Evolutionary conservation across 2,329 filamentous ascomycete species (phyloP).

Genomic region (Fusarium sublunatum): DNA sequence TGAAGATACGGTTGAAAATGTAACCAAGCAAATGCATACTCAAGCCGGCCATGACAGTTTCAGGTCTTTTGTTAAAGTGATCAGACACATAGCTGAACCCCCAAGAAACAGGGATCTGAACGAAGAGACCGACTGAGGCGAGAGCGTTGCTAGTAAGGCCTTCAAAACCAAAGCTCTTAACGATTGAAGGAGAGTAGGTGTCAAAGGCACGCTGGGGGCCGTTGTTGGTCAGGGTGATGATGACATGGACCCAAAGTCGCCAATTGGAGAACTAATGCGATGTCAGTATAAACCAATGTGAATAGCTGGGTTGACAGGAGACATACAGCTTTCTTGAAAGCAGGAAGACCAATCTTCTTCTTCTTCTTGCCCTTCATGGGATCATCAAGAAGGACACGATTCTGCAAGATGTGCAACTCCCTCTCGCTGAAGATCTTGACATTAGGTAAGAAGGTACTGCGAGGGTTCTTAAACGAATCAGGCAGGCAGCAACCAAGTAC

Average conservation of each 20-base stretch:
- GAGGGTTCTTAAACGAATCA: slow-evolving; percentile 58
- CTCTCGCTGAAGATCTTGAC: slow-evolving; percentile 52
- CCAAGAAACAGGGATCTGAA: slow-evolving; percentile 64
- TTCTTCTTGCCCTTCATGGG: slow-evolving; percentile 61
- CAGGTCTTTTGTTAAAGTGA: slow-evolving; percentile 61
- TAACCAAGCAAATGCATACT: slow-evolving; percentile 62
- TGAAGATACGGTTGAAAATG: slow-evolving; percentile 65
- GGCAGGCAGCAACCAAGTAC: slow-evolving; percentile 58
- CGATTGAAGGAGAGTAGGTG: slow-evolving; percentile 66
- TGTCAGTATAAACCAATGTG: slow-evolving; percentile 4
- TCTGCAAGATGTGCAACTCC: slow-evolving; percentile 56
- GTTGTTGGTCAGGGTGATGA: slow-evolving; percentile 63
- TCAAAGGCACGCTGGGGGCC: slow-evolving; percentile 60
- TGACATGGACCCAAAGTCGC: slow-evolving; percentile 63
- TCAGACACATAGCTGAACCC: slow-evolving; percentile 65
- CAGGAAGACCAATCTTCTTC: slow-evolving; percentile 56
- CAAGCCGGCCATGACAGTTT: slow-evolving; percentile 63
- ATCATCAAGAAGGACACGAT: slow-evolving; percentile 56
- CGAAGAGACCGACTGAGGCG: slow-evolving; percentile 64
- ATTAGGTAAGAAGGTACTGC: slow-evolving; percentile 55
- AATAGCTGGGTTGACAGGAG: accelerated
- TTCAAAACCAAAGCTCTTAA: slow-evolving; percentile 63
- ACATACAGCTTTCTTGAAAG: slow-evolving; percentile 58
- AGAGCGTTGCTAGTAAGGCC: slow-evolving; percentile 63
- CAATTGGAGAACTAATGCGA: slow-evolving; percentile 58